Evolutionary conservation across 139 green algal species (phyloP).

Genomic region (Choricystis sp.): DNA sequence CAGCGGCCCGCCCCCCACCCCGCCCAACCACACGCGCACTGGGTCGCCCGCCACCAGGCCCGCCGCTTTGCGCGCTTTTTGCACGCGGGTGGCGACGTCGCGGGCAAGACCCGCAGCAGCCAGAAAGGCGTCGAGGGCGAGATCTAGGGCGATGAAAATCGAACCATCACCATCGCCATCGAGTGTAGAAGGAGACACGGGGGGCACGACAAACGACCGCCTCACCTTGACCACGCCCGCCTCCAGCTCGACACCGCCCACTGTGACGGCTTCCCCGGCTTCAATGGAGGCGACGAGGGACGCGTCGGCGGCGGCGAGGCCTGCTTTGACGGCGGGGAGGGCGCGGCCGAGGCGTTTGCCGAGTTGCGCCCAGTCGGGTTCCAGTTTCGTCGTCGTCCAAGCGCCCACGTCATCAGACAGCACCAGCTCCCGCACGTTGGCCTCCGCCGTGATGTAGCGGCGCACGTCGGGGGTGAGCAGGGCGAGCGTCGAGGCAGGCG

Average conservation of each 20-base stretch:
- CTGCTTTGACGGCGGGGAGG: constrained; percentile 54
- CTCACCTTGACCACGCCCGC: constrained; percentile 67
- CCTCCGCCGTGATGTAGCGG: constrained; percentile 83
- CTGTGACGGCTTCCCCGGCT: constrained; percentile 18
- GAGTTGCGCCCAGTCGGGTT: constrained; percentile 74
- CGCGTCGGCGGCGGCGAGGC: constrained; percentile 25
- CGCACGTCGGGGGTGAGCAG: constrained; percentile 64
- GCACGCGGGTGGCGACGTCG: constrained; percentile 89
- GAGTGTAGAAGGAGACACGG: too few species aligned
- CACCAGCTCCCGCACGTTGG: constrained; percentile 65
- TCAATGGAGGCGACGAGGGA: constrained; percentile 42
- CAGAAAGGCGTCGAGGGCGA: constrained; percentile 47
- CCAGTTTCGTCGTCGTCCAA: constrained; percentile 32
- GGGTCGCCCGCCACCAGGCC: constrained; percentile 50
- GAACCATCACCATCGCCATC: constrained; percentile 70
- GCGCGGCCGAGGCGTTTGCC: constrained; percentile 70
- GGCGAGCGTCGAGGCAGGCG: constrained; percentile 67
- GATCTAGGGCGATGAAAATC: constrained; percentile 83
- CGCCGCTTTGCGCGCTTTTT: constrained; percentile 86
- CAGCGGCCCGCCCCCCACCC: background rate
- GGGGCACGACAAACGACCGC: constrained; percentile 59
- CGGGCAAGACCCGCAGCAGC: constrained; percentile 54
- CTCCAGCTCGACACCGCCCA: constrained; percentile 53
- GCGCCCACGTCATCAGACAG: constrained; percentile 47
- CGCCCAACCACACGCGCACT: constrained; percentile 47